These are phyloP conservation scores for Colletotrichum graminicola DNA, from an alignment of 2,329 filamentous ascomycete species.

Conservation along the genomic window DNA sequence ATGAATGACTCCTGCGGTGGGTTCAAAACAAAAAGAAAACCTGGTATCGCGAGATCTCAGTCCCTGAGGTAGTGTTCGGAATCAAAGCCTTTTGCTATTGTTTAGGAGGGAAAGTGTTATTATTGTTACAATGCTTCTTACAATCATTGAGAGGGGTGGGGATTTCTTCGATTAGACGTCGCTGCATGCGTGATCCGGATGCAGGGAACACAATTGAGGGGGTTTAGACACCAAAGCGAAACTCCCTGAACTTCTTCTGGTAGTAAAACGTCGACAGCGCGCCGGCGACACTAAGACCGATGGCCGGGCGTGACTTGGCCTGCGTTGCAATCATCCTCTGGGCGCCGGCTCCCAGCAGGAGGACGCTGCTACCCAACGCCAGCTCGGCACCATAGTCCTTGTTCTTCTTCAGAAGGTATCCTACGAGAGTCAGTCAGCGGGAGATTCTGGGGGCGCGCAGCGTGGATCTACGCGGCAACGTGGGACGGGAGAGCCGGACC, in stretches of 20 bases:
- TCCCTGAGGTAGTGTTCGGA: too few relatives aligned
- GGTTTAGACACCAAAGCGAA: conserved; percentile 53
- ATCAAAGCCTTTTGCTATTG: neutral
- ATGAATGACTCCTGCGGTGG: too few relatives aligned
- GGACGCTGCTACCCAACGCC: conserved; percentile 55
- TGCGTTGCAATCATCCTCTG: conserved; percentile 55
- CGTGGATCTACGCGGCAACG: neutral
- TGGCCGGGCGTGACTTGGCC: conserved; percentile 52
- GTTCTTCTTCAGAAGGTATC: conserved; percentile 57
- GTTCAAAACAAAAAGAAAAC: too few relatives aligned
- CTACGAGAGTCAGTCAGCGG: conserved; percentile 42
- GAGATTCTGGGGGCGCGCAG: neutral
- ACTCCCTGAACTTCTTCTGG: conserved; percentile 57
- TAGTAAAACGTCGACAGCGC: conserved; percentile 56
- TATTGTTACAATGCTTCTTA: neutral
- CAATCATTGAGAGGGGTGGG: neutral
- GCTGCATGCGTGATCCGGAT: neutral
- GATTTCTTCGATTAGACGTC: neutral
- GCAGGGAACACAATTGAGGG: neutral
- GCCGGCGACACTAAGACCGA: conserved; percentile 51
- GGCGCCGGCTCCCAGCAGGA: conserved; percentile 53
- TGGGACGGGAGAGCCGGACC: conserved; percentile 42
- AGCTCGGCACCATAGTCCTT: conserved; percentile 58
- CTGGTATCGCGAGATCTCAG: too few relatives aligned
- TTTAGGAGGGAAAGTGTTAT: neutral